Evolutionary conservation across 2,329 filamentous ascomycete species (phyloP), one percentile per base, ranked within the genome.

Genomic region (Fusarium coicis): DNA sequence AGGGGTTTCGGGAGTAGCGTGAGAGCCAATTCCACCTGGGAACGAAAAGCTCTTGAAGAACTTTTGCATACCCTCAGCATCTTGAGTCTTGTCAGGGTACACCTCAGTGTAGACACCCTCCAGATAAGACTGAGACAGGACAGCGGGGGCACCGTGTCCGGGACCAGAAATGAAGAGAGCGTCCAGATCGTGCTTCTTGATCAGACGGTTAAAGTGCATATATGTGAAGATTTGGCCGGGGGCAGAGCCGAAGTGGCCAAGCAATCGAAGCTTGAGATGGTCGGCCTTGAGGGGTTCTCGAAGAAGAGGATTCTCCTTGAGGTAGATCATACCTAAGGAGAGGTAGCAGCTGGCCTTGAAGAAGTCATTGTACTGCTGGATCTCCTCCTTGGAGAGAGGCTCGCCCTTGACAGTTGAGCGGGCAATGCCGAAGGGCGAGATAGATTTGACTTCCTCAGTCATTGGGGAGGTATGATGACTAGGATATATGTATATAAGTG

Each of bases 21-120:
- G 93, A 26, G 91, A 93, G 61, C 92, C 92, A 76, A 94, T 91
- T 61, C 93, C 93, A 23, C 93, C 93, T 1, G 93, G 93, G 82
- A 95, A 95, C 2, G 92, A 94, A 83, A 95, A 95, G 73, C 92
- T 89, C 84, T 94, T 94, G 88, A 95, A 94, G 86, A 95, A 94
- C 68, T 87, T 88, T 76, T 91, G 89, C 86, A 95, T 84, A 32
- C 93, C 93, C 65, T 91, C 88, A 43, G 87, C 82, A 78, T 93
- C 89, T 75, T 93, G 88, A 5, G 90, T 88, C 83, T 92, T 93
- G 66, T 93, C 89, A 5, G 92, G 92, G 75, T 94, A 95, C 30
- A 94, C 90, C 77, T 95, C 92, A 4, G 90, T 91, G 82, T 95
- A 95, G 46, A 91, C 90, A 37, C 93, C 93, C 78, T 95, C 93